A percentile compares a stretch with the other conserved stretches of the same genome.
These are phyloP conservation scores for Fraxinus dipetala DNA, from an alignment of 305 asterid species.

Conservation along the genomic window DNA sequence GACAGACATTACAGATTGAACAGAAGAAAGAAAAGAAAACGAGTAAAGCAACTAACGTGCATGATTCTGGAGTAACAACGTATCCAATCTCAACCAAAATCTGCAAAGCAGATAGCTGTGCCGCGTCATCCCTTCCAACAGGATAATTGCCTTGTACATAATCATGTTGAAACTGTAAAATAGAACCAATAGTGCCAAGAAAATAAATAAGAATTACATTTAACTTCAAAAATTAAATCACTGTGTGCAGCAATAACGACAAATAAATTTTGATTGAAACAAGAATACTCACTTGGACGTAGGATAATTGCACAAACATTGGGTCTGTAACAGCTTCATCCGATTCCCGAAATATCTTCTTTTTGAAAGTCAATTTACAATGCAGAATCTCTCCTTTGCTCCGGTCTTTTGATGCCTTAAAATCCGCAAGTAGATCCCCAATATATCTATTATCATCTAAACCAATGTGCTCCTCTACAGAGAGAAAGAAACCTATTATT, in stretches of 20 bases:
- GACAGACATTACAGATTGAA: constrained; percentile 6
- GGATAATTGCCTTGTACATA: constrained; percentile 90
- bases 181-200: constrained; percentile 21
- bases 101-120: constrained; percentile 86
- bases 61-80: constrained; percentile 71
- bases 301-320: constrained; percentile 91
- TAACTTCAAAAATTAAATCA: constrained; percentile 8
- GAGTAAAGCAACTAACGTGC: constrained; percentile 67
- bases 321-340: constrained; percentile 91
- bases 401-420: constrained; percentile 87
- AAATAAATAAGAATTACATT: constrained; percentile 6
- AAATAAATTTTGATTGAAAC: neutral
- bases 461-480: constrained; percentile 80
- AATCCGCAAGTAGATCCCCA: constrained; percentile 92
- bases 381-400: constrained; percentile 95
- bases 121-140: constrained; percentile 95
- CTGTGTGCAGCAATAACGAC: neutral
- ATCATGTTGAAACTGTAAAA: constrained; percentile 87
- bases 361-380: constrained; percentile 77
- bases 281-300: constrained; percentile 68
- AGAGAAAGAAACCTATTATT: constrained; percentile 19
- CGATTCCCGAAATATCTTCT: constrained; percentile 92
- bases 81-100: constrained; percentile 83
- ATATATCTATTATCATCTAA: constrained; percentile 90
- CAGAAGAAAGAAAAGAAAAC: constrained; percentile 23